These are phyloP conservation scores for Starmerella khaoyaiensis DNA, from an alignment of 805 yeast genomes.

Conservation along the genomic window DNA sequence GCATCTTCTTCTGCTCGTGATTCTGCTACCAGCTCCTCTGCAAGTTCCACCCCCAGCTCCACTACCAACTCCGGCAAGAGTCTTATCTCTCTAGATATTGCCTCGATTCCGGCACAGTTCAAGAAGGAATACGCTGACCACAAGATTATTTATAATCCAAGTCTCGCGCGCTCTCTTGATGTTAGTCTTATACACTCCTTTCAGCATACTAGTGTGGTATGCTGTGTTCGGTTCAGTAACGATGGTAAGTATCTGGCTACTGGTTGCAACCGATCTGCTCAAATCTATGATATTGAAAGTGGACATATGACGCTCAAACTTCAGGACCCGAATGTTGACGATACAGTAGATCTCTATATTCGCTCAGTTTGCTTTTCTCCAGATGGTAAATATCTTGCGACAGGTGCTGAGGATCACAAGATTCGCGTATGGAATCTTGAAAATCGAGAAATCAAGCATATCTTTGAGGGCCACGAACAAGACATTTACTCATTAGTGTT, in stretches of 20 bases:
- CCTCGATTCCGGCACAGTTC: slow-evolving; percentile 20
- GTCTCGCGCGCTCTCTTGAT: slow-evolving; percentile 60
- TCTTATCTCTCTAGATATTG: slow-evolving; percentile 57
- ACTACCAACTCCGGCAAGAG: neutral
- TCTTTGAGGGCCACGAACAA: slow-evolving; percentile 85
- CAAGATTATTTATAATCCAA: slow-evolving; percentile 82
- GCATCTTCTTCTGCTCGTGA: neutral
- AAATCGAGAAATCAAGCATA: slow-evolving; percentile 69
- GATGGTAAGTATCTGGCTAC: slow-evolving; percentile 92
- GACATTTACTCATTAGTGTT: slow-evolving; percentile 92
- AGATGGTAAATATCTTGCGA: slow-evolving; percentile 82
- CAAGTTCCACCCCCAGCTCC: neutral
- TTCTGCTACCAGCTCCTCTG: neutral
- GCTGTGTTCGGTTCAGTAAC: slow-evolving; percentile 85
- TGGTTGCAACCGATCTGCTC: slow-evolving; percentile 92
- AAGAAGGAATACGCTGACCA: slow-evolving; percentile 53
- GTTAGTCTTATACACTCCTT: slow-evolving; percentile 80
- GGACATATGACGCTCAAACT: slow-evolving; percentile 81
- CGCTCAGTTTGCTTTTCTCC: slow-evolving; percentile 95
- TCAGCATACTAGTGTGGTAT: slow-evolving; percentile 88
- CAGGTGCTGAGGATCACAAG: slow-evolving; percentile 66
- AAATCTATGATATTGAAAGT: slow-evolving; percentile 81
- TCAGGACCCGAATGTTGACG: slow-evolving; percentile 64
- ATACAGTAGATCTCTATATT: slow-evolving; percentile 74
- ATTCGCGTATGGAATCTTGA: slow-evolving; percentile 94